Conservation (phyloP, 805 yeast species). For the Pichia rugopelliculosa region DNA sequence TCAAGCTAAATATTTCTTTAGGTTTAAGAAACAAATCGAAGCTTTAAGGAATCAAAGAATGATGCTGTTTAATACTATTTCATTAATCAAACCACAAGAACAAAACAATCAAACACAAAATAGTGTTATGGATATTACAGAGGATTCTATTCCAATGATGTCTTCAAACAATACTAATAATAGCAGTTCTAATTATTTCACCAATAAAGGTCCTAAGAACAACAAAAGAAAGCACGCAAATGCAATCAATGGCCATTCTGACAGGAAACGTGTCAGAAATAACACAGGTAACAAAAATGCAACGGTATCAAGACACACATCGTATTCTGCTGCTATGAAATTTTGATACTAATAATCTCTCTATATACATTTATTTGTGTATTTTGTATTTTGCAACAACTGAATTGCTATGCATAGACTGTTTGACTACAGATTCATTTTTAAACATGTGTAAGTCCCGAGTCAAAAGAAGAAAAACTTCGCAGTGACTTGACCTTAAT, state of each 20-base stretch:
- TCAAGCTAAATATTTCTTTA: conserved; percentile 23
- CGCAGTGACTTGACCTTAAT: too few species aligned
- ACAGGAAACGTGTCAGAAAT: not conserved
- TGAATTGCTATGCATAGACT: too few species aligned
- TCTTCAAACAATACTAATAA: not conserved
- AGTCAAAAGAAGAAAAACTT: too few species aligned
- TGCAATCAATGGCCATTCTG: not conserved
- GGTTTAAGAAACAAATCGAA: conserved; percentile 20
- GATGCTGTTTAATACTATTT: conserved; percentile 12
- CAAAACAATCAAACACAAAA: not conserved
- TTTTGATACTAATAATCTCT: too few species aligned
- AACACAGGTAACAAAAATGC: not conserved
- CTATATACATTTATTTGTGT: too few species aligned
- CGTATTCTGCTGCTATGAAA: not conserved
- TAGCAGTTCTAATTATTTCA: not conserved
- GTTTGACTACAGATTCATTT: too few species aligned
- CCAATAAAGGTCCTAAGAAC: not conserved
- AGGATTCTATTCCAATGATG: not conserved
- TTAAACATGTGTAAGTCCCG: too few species aligned
- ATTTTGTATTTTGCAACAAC: too few species aligned
- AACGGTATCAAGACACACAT: not conserved
- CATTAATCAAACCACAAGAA: not conserved
- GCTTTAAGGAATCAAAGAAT: conserved; percentile 16
- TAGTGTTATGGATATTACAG: not conserved
- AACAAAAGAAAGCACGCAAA: not conserved